Percentiles rank a stretch among this genome's conserved stretches.
phyloP scores from a whole-genome alignment of 163 green algal species.

The Volvox carteri region DNA sequence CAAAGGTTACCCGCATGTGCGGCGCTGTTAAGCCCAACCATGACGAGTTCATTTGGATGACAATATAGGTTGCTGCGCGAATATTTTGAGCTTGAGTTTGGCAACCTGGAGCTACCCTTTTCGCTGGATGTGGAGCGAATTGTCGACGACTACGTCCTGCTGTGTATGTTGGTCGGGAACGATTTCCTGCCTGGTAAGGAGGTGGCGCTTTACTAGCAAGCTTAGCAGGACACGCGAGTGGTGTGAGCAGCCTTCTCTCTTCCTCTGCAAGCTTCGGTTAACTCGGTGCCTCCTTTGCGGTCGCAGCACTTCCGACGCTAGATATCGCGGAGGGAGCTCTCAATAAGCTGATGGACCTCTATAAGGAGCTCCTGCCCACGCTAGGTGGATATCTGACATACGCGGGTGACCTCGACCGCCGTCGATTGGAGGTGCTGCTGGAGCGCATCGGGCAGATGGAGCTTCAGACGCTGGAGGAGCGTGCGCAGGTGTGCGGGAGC shows the following conservation, averaged over 20 bases:
- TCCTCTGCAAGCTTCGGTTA: too few relatives aligned
- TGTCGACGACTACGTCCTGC: slow-evolving; percentile 96
- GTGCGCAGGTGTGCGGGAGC: slow-evolving; percentile 67
- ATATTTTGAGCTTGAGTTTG: slow-evolving; percentile 94
- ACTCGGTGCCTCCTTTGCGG: too few relatives aligned
- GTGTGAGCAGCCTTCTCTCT: too few relatives aligned
- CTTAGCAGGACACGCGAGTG: too few relatives aligned
- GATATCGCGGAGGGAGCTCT: slow-evolving; percentile 93
- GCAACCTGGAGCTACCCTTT: slow-evolving; percentile 69
- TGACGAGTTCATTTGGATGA: too few relatives aligned
- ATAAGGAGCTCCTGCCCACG: slow-evolving; percentile 88
- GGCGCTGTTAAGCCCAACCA: too few relatives aligned
- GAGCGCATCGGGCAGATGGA: slow-evolving; percentile 73
- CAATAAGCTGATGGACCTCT: slow-evolving; percentile 88
- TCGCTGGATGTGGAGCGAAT: slow-evolving; percentile 87
- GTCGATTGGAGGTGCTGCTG: slow-evolving; percentile 76
- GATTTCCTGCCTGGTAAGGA: slow-evolving; percentile 91
- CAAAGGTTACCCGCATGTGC: too few relatives aligned
- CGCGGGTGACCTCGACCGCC: slow-evolving; percentile 79
- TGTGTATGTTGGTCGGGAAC: slow-evolving; percentile 98
- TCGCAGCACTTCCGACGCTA: slow-evolving; percentile 87
- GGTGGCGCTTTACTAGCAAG: too few relatives aligned
- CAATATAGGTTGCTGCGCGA: slow-evolving; percentile 88
- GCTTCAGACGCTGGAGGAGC: slow-evolving; percentile 78
- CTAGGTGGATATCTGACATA: slow-evolving; percentile 89